These are phyloP conservation scores for Melanogaster broomeanus DNA, from an alignment of 768 basidiomycete species.

Conservation along the genomic window DNA sequence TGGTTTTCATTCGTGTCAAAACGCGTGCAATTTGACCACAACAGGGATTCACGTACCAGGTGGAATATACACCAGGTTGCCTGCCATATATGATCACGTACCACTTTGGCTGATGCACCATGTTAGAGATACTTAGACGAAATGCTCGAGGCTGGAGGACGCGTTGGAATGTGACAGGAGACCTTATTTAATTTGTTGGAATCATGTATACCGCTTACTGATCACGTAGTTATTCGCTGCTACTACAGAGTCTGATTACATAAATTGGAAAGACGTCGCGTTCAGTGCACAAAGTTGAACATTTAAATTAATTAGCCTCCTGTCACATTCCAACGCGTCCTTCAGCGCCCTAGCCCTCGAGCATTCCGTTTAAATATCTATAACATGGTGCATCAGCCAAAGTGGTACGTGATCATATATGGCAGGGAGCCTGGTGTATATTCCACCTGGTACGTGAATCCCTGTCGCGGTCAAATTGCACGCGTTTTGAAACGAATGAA, in stretches of 20 bases:
- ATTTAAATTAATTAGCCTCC: conserved; percentile 18
- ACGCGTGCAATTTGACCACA: conserved; percentile 7
- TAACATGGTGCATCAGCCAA: conserved; percentile 19
- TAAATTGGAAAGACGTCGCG: too few species aligned
- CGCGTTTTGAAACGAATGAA: conserved; percentile 17
- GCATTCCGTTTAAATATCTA: background rate
- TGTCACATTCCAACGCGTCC: conserved; percentile 17
- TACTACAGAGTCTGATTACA: too few species aligned
- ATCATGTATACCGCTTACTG: too few species aligned
- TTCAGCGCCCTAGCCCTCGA: background rate
- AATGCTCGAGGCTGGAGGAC: too few species aligned
- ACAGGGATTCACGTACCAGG: conserved; percentile 19
- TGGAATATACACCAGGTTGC: conserved; percentile 32
- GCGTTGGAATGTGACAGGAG: too few species aligned
- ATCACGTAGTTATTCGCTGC: too few species aligned
- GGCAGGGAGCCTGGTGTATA: conserved; percentile 33
- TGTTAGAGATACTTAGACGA: background rate
- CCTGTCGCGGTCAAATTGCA: conserved; percentile 1
- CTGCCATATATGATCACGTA: conserved; percentile 32
- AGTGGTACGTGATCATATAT: conserved; percentile 29
- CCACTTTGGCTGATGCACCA: conserved; percentile 24
- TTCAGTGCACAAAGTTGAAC: too few species aligned
- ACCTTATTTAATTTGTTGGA: too few species aligned
- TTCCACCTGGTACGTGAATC: conserved; percentile 23
- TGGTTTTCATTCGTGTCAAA: conserved; percentile 24